Evolutionary conservation across 352 stramenopile genomes (phyloP).

Genomic region (Pythium oligandrum): DNA sequence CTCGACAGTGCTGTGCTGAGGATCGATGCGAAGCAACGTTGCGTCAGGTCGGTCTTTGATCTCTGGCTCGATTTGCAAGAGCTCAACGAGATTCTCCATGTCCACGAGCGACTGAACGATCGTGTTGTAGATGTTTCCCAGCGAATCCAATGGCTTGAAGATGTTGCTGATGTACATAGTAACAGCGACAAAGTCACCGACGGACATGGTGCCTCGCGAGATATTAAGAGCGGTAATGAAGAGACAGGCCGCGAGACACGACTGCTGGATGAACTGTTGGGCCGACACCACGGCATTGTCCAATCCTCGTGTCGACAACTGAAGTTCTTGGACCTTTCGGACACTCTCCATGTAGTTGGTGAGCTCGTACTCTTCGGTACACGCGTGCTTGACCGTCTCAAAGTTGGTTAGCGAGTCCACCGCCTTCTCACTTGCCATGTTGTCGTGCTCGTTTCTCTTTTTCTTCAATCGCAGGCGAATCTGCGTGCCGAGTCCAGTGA

Average conservation of each 20-base stretch:
- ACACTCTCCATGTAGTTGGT: constrained; percentile 74
- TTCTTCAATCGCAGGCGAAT: constrained; percentile 89
- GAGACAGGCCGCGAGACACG: constrained; percentile 70
- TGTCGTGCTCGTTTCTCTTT: constrained; percentile 92
- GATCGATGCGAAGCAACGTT: constrained; percentile 30
- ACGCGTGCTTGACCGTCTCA: constrained; percentile 97
- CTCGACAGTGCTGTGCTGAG: constrained; percentile 58
- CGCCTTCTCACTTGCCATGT: constrained; percentile 93
- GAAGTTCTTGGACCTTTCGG: constrained; percentile 85
- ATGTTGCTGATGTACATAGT: constrained; percentile 93
- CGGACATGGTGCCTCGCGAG: constrained; percentile 47
- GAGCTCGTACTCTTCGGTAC: constrained; percentile 91
- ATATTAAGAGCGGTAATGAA: constrained; percentile 54
- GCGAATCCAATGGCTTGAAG: constrained; percentile 96
- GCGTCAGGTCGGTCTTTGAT: constrained; percentile 87
- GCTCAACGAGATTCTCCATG: constrained; percentile 94
- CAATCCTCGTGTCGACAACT: constrained; percentile 86
- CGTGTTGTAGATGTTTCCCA: constrained; percentile 95
- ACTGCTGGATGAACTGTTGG: constrained; percentile 93
- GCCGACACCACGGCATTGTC: constrained; percentile 92
- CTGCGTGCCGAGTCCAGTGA: constrained; percentile 81
- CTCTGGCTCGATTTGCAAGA: constrained; percentile 93
- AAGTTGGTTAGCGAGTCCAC: constrained; percentile 97
- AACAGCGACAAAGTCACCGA: constrained; percentile 96
- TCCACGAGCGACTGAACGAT: constrained; percentile 96